Evolutionary conservation across 116 monocot species (phyloP).

Genomic region (Trichopus zeylanicus): DNA sequence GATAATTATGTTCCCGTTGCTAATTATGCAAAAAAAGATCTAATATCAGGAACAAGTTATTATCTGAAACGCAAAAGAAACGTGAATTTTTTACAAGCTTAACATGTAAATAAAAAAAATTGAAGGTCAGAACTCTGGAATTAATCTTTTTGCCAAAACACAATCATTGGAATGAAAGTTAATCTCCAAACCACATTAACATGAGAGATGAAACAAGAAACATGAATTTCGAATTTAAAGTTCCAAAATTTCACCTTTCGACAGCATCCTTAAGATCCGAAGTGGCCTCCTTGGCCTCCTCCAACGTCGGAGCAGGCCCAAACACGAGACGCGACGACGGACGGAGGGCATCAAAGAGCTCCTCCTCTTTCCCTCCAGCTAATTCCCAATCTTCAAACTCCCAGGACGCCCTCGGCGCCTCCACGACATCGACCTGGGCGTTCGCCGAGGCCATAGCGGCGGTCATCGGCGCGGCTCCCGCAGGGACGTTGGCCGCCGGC

Average conservation of each 20-base stretch:
- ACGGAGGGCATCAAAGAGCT: conserved; percentile 4
- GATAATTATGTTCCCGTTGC: too few species aligned
- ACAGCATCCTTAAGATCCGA: conserved; percentile 42
- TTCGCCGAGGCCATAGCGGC: not conserved
- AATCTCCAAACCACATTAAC: conserved; percentile 4
- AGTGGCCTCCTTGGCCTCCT: conserved; percentile 55
- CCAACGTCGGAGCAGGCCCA: conserved; percentile 32
- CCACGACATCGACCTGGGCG: not conserved
- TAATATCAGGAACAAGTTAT: too few species aligned
- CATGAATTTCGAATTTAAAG: too few species aligned
- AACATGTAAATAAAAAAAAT: too few species aligned
- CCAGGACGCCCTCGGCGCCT: too few species aligned
- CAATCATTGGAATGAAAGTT: not conserved
- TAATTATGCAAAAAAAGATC: too few species aligned
- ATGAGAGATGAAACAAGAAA: conserved; percentile 1
- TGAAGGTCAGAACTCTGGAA: too few species aligned
- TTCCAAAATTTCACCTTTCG: conserved; percentile 24
- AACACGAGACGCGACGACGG: conserved; percentile 32
- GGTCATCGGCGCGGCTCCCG: not conserved
- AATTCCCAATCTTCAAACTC: conserved; percentile 19
- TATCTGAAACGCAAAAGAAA: too few species aligned
- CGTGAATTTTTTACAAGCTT: too few species aligned
- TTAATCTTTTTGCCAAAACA: too few species aligned
- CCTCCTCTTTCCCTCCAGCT: conserved; percentile 14
- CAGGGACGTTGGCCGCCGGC: not conserved